Percentiles rank a stretch among this genome's conserved stretches.
Conservation (phyloP, 78 protist genomes). For the Andalucia godoyi region DNA sequence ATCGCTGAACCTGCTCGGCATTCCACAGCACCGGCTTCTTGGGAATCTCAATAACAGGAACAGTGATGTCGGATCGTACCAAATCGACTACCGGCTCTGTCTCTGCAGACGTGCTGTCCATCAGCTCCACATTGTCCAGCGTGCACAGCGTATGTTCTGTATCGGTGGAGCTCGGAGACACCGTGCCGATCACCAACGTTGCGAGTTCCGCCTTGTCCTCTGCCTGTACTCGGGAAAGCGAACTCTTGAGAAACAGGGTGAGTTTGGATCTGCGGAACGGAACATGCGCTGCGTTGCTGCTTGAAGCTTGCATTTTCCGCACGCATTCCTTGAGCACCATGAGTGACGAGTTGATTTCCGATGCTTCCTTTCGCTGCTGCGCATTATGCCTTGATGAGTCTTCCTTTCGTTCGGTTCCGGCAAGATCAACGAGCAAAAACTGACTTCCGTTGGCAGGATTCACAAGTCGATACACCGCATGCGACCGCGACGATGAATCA, state of each 20-base stretch:
- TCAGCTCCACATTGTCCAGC: slow-evolving; percentile 8
- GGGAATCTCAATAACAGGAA: too few species aligned
- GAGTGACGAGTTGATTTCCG: slow-evolving; percentile 22
- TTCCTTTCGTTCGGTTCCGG: slow-evolving; percentile 27
- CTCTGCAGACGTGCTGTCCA: too few species aligned
- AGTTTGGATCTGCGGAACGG: slow-evolving; percentile 7
- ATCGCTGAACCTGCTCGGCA: too few species aligned
- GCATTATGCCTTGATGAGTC: slow-evolving; percentile 24
- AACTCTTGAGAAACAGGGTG: not conserved
- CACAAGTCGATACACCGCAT: slow-evolving; percentile 6
- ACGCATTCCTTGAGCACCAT: slow-evolving; percentile 11
- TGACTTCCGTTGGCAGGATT: not conserved
- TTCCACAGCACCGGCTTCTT: too few species aligned
- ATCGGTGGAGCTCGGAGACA: slow-evolving; percentile 12
- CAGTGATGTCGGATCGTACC: too few species aligned
- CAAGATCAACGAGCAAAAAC: slow-evolving; percentile 24
- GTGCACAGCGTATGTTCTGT: slow-evolving; percentile 29
- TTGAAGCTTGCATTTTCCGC: too few species aligned
- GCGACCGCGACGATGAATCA: slow-evolving; percentile 18
- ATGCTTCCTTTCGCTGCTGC: not conserved
- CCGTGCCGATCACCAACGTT: slow-evolving; percentile 2
- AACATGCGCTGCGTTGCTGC: not conserved
- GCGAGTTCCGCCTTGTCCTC: not conserved
- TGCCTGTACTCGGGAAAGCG: too few species aligned
- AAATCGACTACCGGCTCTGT: too few species aligned